Evolutionary conservation across 1,139 yeast genomes (phyloP).

Genomic region (Candida sanyaensis): DNA sequence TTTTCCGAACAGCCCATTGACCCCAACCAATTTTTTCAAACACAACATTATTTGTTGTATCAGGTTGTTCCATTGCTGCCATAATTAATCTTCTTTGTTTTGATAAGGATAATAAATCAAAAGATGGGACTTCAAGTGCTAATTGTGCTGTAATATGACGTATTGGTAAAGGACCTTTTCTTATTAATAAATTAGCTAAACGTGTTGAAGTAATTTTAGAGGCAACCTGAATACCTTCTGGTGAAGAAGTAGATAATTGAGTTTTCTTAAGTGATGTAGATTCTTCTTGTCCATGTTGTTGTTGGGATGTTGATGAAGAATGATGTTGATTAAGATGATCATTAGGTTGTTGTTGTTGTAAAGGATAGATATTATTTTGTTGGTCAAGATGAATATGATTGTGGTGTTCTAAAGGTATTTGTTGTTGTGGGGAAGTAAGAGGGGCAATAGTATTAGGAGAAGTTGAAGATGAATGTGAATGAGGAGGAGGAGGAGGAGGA

Average conservation of each 20-base stretch:
- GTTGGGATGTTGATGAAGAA: background rate
- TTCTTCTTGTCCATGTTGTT: conserved; percentile 1
- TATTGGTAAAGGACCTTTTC: conserved; percentile 88
- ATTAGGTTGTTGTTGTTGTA: conserved; percentile 4
- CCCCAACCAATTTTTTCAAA: conserved; percentile 99
- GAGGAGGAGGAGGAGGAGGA: background rate
- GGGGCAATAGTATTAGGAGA: background rate
- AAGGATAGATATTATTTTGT: background rate
- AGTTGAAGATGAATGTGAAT: too few species aligned
- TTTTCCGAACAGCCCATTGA: conserved; percentile 84
- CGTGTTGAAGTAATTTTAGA: conserved; percentile 81
- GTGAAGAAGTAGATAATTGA: conserved; percentile 73
- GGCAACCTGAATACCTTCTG: conserved; percentile 88
- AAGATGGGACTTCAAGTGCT: conserved; percentile 73
- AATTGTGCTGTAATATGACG: conserved; percentile 85
- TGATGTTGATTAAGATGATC: background rate
- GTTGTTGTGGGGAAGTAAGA: conserved; percentile 1
- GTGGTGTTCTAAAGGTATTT: background rate
- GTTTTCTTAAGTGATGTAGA: conserved; percentile 19
- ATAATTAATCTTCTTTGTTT: conserved; percentile 89
- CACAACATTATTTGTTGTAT: conserved; percentile 58
- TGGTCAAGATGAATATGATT: conserved; percentile 1
- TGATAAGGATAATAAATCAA: conserved; percentile 76
- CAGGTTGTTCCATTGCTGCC: conserved; percentile 76
- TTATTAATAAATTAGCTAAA: conserved; percentile 64